A percentile compares a stretch with the other conserved stretches of the same genome.
Conservation (phyloP, 371 early-diverging fungal genomes). For the Mortierella sp. region DNA sequence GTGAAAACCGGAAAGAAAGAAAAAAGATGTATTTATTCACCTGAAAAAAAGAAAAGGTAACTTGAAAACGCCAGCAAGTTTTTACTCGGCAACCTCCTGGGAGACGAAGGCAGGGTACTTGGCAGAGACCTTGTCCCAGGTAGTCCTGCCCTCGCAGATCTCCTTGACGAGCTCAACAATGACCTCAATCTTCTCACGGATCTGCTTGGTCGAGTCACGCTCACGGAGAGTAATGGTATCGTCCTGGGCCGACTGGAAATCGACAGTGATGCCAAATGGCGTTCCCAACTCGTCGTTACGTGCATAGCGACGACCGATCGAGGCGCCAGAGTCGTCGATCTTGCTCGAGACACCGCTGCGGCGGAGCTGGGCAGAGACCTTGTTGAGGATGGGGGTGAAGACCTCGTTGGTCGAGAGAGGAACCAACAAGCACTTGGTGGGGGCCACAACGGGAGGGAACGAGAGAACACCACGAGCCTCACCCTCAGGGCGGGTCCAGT, state of each 20-base stretch:
- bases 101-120: slow-evolving; percentile 73
- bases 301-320: slow-evolving; percentile 99
- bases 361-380: slow-evolving; percentile 71
- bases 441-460: slow-evolving; percentile 95
- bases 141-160: slow-evolving; percentile 73
- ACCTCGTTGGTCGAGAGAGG: slow-evolving; percentile 87
- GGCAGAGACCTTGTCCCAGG: slow-evolving; percentile 77
- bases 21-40: slow-evolving; percentile 6
- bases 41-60: background rate
- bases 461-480: slow-evolving; percentile 89
- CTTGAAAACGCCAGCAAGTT: background rate
- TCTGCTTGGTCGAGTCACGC: slow-evolving; percentile 98
- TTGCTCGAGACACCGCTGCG: slow-evolving; percentile 78
- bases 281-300: slow-evolving; percentile 99
- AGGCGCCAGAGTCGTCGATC: slow-evolving; percentile 91
- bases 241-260: slow-evolving; percentile 97
- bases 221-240: slow-evolving; percentile 97
- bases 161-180: slow-evolving; percentile 82
- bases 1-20: background rate
- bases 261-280: slow-evolving; percentile 99
- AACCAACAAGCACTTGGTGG: slow-evolving; percentile 94
- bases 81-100: slow-evolving; percentile 58
- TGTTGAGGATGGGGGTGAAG: slow-evolving; percentile 73
- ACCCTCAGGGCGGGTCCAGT: slow-evolving; percentile 93
- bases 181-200: slow-evolving; percentile 85